These are phyloP conservation scores for Cordia subcordata DNA, from an alignment of 257 asterid genomes.

Conservation along the genomic window DNA sequence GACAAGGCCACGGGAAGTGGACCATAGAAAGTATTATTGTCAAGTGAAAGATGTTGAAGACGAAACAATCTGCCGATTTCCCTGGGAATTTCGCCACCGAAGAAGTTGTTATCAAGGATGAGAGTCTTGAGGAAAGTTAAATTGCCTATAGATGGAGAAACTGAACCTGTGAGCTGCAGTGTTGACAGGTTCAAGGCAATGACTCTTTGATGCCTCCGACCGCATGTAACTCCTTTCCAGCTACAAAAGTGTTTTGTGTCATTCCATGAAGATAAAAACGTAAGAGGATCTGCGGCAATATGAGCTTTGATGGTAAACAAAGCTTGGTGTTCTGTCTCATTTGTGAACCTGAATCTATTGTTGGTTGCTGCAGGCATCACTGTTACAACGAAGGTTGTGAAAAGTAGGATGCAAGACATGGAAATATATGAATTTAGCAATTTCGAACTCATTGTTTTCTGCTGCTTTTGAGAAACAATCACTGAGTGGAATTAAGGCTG, in stretches of 20 bases:
- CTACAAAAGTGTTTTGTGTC: conserved; percentile 13
- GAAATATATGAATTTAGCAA: too few species aligned
- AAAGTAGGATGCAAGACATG: too few species aligned
- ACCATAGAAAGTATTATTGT: conserved; percentile 18
- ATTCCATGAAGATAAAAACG: conserved; percentile 11
- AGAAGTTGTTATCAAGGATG: conserved; percentile 18
- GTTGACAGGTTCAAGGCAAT: conserved; percentile 11
- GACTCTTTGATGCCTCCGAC: conserved; percentile 10
- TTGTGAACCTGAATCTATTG: too few species aligned
- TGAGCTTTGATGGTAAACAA: background rate
- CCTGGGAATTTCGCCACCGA: conserved; percentile 18
- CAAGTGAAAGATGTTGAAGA: conserved; percentile 18
- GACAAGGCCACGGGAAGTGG: conserved; percentile 15
- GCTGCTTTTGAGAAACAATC: too few species aligned
- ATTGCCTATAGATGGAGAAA: conserved; percentile 20
- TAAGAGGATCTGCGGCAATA: background rate
- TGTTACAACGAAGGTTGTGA: too few species aligned
- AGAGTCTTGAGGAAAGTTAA: conserved; percentile 12
- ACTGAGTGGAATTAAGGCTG: too few species aligned
- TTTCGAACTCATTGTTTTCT: too few species aligned
- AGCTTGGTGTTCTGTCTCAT: background rate
- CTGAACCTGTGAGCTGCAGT: conserved; percentile 15
- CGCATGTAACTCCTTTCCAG: conserved; percentile 29
- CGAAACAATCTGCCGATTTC: conserved; percentile 17
- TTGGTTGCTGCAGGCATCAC: too few species aligned